Percentiles rank a stretch among this genome's conserved stretches.
These are phyloP conservation scores for Narthecium ossifragum DNA, from an alignment of 106 monocot species.

Conservation along the genomic window DNA sequence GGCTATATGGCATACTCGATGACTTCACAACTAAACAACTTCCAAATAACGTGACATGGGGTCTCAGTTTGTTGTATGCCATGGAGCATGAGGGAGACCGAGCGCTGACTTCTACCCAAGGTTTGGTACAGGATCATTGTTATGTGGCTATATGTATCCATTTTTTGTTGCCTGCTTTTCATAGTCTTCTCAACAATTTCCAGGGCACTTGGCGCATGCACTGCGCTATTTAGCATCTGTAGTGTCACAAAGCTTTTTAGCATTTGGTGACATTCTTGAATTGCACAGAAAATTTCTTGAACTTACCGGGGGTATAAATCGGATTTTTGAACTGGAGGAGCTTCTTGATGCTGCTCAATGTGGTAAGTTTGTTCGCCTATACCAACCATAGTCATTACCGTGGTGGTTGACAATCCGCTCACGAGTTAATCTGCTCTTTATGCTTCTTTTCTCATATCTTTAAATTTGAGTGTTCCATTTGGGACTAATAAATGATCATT, in stretches of 20 bases:
- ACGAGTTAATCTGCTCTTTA: too few relatives aligned
- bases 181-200: constrained; percentile 8
- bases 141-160: not conserved
- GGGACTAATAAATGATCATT: too few relatives aligned
- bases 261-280: constrained; percentile 99
- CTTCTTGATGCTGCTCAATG: constrained; percentile 78
- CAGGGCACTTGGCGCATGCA: constrained; percentile 96
- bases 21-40: constrained; percentile 97
- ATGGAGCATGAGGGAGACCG: constrained; percentile 93
- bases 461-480: too few relatives aligned
- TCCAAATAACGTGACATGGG: constrained; percentile 98
- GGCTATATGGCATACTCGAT: constrained; percentile 88
- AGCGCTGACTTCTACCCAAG: constrained; percentile 78
- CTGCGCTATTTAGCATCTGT: constrained; percentile 93
- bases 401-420: too few relatives aligned
- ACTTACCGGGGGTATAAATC: constrained; percentile 92
- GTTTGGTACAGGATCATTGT: constrained; percentile 22
- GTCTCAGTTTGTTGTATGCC: constrained; percentile 94
- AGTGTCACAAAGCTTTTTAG: constrained; percentile 95
- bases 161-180: constrained; percentile 5
- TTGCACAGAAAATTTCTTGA: constrained; percentile 83
- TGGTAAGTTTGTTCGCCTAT: too few relatives aligned
- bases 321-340: constrained; percentile 95
- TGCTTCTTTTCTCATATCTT: too few relatives aligned
- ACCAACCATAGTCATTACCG: too few relatives aligned